These are phyloP conservation scores for Aureobasidium uvarum DNA, from an alignment of 2,329 filamentous ascomycete species.

Conservation along the genomic window DNA sequence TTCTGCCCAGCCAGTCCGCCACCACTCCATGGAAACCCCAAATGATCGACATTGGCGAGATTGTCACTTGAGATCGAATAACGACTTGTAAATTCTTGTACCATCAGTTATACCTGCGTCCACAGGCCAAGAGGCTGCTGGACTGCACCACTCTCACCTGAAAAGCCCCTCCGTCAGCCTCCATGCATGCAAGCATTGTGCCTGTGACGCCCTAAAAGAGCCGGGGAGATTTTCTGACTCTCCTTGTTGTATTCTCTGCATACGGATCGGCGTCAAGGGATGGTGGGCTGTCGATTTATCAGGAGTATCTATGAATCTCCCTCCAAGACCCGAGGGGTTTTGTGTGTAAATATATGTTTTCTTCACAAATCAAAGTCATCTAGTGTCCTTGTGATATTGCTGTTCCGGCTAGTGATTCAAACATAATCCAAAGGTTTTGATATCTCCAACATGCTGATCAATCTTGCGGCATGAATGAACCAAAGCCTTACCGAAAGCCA, in stretches of 20 bases:
- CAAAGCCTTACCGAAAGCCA: background rate
- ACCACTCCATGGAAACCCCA: slow-evolving; percentile 52
- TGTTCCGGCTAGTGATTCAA: no score
- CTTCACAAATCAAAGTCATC: background rate
- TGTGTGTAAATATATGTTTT: slow-evolving; percentile 24
- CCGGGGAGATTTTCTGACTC: background rate
- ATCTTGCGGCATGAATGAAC: background rate
- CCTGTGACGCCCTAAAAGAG: slow-evolving; percentile 9
- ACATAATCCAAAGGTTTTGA: background rate
- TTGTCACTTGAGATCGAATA: slow-evolving; percentile 43
- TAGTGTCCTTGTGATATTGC: background rate
- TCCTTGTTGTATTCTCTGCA: slow-evolving; percentile 23
- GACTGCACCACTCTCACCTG: slow-evolving; percentile 9
- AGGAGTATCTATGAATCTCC: slow-evolving; percentile 14
- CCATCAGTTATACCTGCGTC: slow-evolving; percentile 14
- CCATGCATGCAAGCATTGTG: slow-evolving; percentile 9
- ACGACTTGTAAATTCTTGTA: slow-evolving; percentile 23
- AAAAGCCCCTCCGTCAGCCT: background rate
- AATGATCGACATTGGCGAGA: slow-evolving; percentile 58
- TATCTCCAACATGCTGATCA: background rate
- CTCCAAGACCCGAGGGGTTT: slow-evolving; percentile 10
- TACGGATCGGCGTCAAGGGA: slow-evolving; percentile 23
- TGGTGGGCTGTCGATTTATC: slow-evolving; percentile 17
- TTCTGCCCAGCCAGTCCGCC: slow-evolving; percentile 52
- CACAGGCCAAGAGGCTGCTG: slow-evolving; percentile 4